phyloP scores from a whole-genome alignment of 2,329 filamentous ascomycete genomes.

The Pezicula neosporulosa region DNA sequence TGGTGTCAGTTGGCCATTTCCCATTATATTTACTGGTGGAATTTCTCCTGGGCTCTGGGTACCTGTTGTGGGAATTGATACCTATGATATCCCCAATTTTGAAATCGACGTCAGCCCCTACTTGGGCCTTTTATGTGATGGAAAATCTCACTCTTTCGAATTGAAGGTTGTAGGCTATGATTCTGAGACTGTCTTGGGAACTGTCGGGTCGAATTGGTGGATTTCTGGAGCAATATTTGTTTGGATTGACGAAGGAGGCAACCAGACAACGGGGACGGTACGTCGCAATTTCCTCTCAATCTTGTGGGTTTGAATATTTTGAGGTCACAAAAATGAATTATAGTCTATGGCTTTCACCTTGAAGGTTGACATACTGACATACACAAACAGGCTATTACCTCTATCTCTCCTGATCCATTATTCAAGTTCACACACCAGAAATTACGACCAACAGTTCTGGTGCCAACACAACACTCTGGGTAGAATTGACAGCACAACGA shows the following conservation, averaged over 20 bases:
- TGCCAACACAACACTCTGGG: conserved; percentile 11
- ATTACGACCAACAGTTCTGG: conserved; percentile 1
- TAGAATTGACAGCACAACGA: conserved; percentile 9
- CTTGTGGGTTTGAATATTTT: no score
- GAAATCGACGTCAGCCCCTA: conserved; percentile 78
- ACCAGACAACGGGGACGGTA: conserved; percentile 10
- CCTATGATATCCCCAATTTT: conserved; percentile 72
- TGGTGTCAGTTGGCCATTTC: conserved; percentile 75
- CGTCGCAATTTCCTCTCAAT: neutral
- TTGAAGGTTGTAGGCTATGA: conserved; percentile 62
- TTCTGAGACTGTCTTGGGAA: conserved; percentile 42
- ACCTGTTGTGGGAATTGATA: conserved; percentile 70
- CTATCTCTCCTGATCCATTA: conserved; percentile 1
- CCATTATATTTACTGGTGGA: conserved; percentile 75
- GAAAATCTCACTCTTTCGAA: conserved; percentile 57
- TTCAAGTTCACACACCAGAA: conserved; percentile 9
- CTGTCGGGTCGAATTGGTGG: conserved; percentile 64
- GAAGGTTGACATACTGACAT: neutral
- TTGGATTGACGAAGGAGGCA: conserved; percentile 40
- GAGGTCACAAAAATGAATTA: no score
- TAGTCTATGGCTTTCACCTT: no score
- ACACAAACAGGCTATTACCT: conserved; percentile 4
- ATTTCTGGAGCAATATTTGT: conserved; percentile 73
- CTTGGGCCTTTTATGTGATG: conserved; percentile 64
- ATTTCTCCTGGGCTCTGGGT: conserved; percentile 71